Evolutionary conservation across 2,329 filamentous ascomycete species (phyloP), one percentile per base, ranked within the genome.

Genomic region (Aspergillus sp.): DNA sequence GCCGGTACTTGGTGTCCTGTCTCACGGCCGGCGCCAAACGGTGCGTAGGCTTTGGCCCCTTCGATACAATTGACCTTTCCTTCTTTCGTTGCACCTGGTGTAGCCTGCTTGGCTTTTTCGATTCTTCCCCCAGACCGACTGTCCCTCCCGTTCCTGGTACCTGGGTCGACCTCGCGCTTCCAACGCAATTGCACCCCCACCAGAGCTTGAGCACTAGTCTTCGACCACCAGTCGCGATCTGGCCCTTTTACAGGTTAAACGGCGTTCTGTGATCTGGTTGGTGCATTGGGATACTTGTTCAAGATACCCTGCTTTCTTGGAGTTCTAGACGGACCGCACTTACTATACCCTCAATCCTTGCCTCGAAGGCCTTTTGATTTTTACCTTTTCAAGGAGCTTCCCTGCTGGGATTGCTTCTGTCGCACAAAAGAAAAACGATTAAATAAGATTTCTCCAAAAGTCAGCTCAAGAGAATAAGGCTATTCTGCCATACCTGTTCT

Each of bases 1-100:
- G 76, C 76, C 76, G 76, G 75, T 77, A 71, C 72, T 77, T 77
- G 76, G 76, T 78, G 76, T 78, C 76, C 76, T 78, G 76, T 78
- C 75, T 78, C 71, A 76, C 75, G 76, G 74, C 76, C 76, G 75
- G 76, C 76, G 76, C 76, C 76, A 78, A 76, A 78, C 75, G 76
- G 76, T 79, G 76, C 76, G 73, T 78, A 78, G 76, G 76, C 76
- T 77, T 75, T 74, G 74, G 76, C 75, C 75, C 70, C 51, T 60
- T 62, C 59, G 60, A 65, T 62, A 50, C 61, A 61, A 61, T 66
- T 66, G 59, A 64, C 68, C 57, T 67, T 60, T 66, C 60, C 62
- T 66, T 62, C 55, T 63, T 66, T 67, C 60, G 31, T 64, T 54
- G 61, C 47, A 28, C 63, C 62, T 64, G 53, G 47, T 49, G 57